These are phyloP conservation scores for Coffea canephora DNA, from an alignment of 257 asterid species.

Conservation along the genomic window DNA sequence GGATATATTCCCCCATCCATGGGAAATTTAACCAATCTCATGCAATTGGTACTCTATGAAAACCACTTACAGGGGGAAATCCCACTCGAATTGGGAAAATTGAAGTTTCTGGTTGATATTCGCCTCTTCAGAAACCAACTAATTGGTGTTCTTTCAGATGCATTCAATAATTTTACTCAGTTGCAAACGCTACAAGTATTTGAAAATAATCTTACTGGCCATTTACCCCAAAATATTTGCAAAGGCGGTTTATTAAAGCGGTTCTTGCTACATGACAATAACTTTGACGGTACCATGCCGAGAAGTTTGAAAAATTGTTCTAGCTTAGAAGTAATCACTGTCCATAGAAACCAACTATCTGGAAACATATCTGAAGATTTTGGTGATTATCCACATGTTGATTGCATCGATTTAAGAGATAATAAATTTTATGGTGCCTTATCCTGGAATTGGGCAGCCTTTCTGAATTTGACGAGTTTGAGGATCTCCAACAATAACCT, in stretches of 20 bases:
- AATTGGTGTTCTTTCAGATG: too few relatives aligned
- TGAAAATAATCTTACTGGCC: constrained; percentile 23
- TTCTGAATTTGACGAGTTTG: constrained; percentile 15
- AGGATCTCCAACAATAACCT: constrained; percentile 28
- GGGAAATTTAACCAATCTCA: constrained; percentile 10
- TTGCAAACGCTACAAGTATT: constrained; percentile 4
- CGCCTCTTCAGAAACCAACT: not conserved
- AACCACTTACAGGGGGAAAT: constrained; percentile 12
- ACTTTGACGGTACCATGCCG: constrained; percentile 23
- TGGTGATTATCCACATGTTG: constrained; percentile 29
- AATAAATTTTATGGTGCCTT: constrained; percentile 29
- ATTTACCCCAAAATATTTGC: constrained; percentile 30
- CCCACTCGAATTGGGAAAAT: not conserved
- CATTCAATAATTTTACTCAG: not conserved
- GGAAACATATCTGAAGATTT: constrained; percentile 30
- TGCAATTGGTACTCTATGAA: not conserved
- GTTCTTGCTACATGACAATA: constrained; percentile 23
- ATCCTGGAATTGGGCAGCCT: constrained; percentile 25
- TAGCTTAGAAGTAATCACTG: constrained; percentile 21
- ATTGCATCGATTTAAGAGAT: constrained; percentile 27
- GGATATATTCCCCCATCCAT: not conserved
- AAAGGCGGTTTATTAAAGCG: constrained; percentile 17
- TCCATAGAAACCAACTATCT: constrained; percentile 26
- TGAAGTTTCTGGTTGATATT: not conserved
- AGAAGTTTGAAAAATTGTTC: constrained; percentile 31